Conservation (phyloP, 1,139 yeast species). For the Pichiaceae sp. region DNA sequence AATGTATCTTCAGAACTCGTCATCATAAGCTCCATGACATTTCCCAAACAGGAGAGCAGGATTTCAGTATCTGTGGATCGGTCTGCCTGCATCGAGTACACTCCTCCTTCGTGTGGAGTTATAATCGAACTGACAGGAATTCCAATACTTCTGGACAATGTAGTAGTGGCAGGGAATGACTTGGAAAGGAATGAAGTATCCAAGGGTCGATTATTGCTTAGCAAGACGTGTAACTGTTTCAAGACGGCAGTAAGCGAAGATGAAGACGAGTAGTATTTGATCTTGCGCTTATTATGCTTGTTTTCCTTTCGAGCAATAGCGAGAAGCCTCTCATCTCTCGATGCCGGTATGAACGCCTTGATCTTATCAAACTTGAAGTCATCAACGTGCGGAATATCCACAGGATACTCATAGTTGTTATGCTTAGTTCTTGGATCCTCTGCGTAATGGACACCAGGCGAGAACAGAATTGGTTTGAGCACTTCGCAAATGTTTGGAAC, state of each 20-base stretch:
- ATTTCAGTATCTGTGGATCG: slow-evolving; percentile 61
- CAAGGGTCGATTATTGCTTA: slow-evolving; percentile 55
- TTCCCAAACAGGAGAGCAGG: slow-evolving; percentile 71
- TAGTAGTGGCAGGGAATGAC: slow-evolving; percentile 26
- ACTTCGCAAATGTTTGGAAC: slow-evolving; percentile 52
- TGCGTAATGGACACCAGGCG: slow-evolving; percentile 77
- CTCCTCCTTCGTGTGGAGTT: slow-evolving; percentile 27
- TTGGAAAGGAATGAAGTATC: slow-evolving; percentile 36
- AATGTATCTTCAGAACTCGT: slow-evolving; percentile 41
- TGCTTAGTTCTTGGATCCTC: slow-evolving; percentile 71
- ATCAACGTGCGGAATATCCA: slow-evolving; percentile 53
- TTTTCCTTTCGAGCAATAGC: slow-evolving; percentile 37
- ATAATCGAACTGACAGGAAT: slow-evolving; percentile 37
- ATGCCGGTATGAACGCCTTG: slow-evolving; percentile 52
- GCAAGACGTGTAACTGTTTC: slow-evolving; percentile 60
- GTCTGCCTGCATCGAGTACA: slow-evolving; percentile 67
- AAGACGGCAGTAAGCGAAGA: slow-evolving; percentile 78
- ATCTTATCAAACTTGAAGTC: slow-evolving; percentile 60
- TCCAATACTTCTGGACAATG: slow-evolving; percentile 27
- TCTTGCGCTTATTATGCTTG: slow-evolving; percentile 12
- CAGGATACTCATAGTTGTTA: slow-evolving; percentile 60
- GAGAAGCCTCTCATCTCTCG: slow-evolving; percentile 49
- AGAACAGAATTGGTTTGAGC: slow-evolving; percentile 61
- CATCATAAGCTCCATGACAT: slow-evolving; percentile 63
- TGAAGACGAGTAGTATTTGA: slow-evolving; percentile 67